Conservation (phyloP, 2,329 filamentous ascomycete species). For the Aureobasidium lini region DNA sequence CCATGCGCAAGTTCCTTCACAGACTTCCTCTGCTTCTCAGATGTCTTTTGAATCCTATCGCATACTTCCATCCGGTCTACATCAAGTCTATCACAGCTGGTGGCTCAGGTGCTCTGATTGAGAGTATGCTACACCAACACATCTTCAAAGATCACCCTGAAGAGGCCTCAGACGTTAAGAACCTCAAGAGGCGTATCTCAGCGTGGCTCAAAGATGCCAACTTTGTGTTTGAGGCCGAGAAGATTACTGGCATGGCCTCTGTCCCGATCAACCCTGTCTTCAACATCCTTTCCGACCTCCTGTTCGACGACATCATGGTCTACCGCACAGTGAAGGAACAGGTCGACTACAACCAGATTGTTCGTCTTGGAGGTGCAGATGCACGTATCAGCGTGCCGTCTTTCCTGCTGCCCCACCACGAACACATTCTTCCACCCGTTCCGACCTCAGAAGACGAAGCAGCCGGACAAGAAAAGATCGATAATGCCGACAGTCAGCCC, state of each 20-base stretch:
- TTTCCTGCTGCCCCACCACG: slow-evolving; percentile 47
- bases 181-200: slow-evolving; percentile 40
- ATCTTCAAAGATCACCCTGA: slow-evolving; percentile 44
- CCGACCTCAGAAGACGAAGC: slow-evolving; percentile 29
- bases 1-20: slow-evolving; percentile 38
- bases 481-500: slow-evolving; percentile 37
- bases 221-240: slow-evolving; percentile 43
- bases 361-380: slow-evolving; percentile 45
- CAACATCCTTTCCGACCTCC: slow-evolving; percentile 41
- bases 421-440: slow-evolving; percentile 42
- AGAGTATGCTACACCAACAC: slow-evolving; percentile 38
- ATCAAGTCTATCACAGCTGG: slow-evolving; percentile 45
- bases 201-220: slow-evolving; percentile 47
- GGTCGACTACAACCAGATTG: slow-evolving; percentile 40
- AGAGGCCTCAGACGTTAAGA: slow-evolving; percentile 37
- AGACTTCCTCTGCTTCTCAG: slow-evolving; percentile 44
- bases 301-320: slow-evolving; percentile 42
- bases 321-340: slow-evolving; percentile 40
- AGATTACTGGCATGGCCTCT: slow-evolving; percentile 38
- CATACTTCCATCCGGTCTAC: slow-evolving; percentile 46
- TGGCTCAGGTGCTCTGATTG: slow-evolving; percentile 45
- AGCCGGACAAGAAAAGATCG: slow-evolving; percentile 31
- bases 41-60: slow-evolving; percentile 41
- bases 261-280: slow-evolving; percentile 43
- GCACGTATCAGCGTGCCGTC: slow-evolving; percentile 42